Conservation (phyloP, 345 rosid species). For the Cardamine chenopodiifolia region DNA sequence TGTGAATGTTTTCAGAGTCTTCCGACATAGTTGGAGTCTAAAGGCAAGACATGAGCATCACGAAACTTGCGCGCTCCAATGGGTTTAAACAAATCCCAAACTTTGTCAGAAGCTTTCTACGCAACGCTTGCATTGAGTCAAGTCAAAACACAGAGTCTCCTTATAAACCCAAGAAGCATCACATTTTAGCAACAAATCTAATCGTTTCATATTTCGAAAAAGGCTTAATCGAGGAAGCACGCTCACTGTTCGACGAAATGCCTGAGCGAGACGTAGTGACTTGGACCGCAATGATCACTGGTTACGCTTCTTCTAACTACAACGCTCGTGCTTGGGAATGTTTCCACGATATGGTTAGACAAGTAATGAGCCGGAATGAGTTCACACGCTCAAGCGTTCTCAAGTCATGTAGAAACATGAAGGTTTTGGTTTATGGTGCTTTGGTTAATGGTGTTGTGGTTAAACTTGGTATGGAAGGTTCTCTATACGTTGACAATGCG, state of each 20-base stretch:
- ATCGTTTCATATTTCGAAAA: conserved; percentile 53
- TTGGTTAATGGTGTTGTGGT: conserved; percentile 67
- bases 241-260: conserved; percentile 48
- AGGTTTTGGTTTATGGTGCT: conserved; percentile 52
- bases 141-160: conserved; percentile 32
- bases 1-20: background rate
- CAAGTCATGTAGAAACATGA: conserved; percentile 74
- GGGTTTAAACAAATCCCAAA: conserved; percentile 47
- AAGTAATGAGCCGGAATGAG: conserved; percentile 56
- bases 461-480: conserved; percentile 67
- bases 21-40: background rate
- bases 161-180: conserved; percentile 53
- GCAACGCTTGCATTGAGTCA: conserved; percentile 33
- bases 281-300: conserved; percentile 44
- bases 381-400: conserved; percentile 68
- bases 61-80: conserved; percentile 40
- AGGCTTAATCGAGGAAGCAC: conserved; percentile 83
- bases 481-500: conserved; percentile 65
- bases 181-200: conserved; percentile 69
- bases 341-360: conserved; percentile 63
- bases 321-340: conserved; percentile 56
- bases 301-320: conserved; percentile 51
- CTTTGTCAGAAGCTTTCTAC: conserved; percentile 50
- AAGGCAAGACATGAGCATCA: conserved; percentile 40
- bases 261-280: conserved; percentile 39